These are phyloP conservation scores for Backusella morwellensis DNA, from an alignment of 192 early-diverging fungal species.

Conservation along the genomic window DNA sequence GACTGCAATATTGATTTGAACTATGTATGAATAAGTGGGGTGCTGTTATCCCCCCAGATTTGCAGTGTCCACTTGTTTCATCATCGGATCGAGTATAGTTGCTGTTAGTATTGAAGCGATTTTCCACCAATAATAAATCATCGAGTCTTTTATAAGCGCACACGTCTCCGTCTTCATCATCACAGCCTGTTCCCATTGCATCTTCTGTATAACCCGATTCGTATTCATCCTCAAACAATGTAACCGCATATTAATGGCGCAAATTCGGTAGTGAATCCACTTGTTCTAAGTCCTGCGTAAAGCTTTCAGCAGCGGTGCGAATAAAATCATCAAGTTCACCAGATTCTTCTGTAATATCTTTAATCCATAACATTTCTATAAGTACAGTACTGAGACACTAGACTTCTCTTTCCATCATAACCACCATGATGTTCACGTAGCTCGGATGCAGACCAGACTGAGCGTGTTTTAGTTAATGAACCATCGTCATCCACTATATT, in stretches of 20 bases:
- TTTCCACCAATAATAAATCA: conserved; percentile 44
- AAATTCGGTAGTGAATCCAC: conserved; percentile 26
- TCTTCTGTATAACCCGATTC: conserved; percentile 21
- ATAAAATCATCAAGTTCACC: conserved; percentile 51
- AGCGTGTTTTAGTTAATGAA: not conserved
- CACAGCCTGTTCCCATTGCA: conserved; percentile 23
- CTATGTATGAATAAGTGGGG: too few species aligned
- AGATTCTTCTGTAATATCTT: conserved; percentile 51
- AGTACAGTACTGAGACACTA: conserved; percentile 67
- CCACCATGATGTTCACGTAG: conserved; percentile 54
- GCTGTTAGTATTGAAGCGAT: conserved; percentile 25
- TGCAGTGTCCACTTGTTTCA: conserved; percentile 28
- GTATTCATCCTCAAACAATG: conserved; percentile 79
- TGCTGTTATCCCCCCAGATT: too few species aligned
- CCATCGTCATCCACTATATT: not conserved
- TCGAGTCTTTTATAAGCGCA: conserved; percentile 13
- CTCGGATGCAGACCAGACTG: conserved; percentile 55
- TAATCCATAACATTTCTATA: conserved; percentile 69
- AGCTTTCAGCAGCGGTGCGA: conserved; percentile 42
- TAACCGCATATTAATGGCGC: conserved; percentile 88
- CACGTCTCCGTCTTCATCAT: conserved; percentile 34
- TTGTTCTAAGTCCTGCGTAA: too few species aligned
- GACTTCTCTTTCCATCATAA: conserved; percentile 68
- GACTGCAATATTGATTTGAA: too few species aligned
- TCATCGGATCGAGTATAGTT: conserved; percentile 40